A percentile compares a stretch with the other conserved stretches of the same genome.
phyloP scores from a whole-genome alignment of 768 basidiomycete genomes.

The Mycena filopes region DNA sequence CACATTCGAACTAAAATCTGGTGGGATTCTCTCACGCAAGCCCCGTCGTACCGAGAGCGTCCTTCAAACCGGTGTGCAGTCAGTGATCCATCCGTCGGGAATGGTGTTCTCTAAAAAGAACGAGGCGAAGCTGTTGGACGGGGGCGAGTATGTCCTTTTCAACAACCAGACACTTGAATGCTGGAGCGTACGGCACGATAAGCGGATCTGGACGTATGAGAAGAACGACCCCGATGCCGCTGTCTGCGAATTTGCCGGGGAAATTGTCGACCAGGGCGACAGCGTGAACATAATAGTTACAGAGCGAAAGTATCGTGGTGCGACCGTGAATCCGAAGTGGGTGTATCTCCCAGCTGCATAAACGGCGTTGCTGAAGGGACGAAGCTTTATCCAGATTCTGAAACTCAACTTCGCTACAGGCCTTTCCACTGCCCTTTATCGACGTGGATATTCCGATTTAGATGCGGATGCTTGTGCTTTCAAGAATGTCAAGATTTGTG shows the following conservation, averaged over 20 bases:
- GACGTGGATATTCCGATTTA: no score
- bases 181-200: conserved; percentile 22
- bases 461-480: not conserved
- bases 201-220: conserved; percentile 19
- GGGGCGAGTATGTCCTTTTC: conserved; percentile 27
- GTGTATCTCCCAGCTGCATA: not conserved
- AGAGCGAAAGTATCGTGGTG: no score
- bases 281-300: conserved; percentile 18
- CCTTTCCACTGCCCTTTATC: not conserved
- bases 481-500: conserved; percentile 3
- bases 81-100: conserved; percentile 2
- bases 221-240: not conserved
- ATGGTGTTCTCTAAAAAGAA: not conserved
- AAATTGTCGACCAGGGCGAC: conserved; percentile 11
- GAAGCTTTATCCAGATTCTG: conserved; percentile 13
- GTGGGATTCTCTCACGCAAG: not conserved
- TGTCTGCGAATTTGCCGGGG: conserved; percentile 3
- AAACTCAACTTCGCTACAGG: conserved; percentile 10
- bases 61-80: not conserved
- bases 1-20: not conserved
- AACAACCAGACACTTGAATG: conserved; percentile 21
- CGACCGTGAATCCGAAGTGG: not conserved
- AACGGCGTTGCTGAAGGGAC: not conserved
- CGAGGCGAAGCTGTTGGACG: conserved; percentile 3
- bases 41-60: not conserved